Conservation (phyloP, 495 filamentous ascomycete genomes). For the Cercophora newfieldiana region DNA sequence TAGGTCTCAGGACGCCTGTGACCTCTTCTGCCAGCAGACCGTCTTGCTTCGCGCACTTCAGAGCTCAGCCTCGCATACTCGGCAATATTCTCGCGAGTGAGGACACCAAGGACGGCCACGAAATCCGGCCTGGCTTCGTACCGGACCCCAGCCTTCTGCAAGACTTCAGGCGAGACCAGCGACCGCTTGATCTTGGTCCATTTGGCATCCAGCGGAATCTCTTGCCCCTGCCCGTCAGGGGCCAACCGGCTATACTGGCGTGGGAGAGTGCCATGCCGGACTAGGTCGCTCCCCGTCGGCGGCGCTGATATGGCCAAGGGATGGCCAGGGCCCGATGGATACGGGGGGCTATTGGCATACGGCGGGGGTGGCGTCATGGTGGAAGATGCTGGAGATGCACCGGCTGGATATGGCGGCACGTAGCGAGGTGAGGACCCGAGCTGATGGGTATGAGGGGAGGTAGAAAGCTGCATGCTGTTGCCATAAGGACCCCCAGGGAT, state of each 20-base stretch:
- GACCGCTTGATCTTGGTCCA: slow-evolving; percentile 71
- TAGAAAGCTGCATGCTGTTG: slow-evolving; percentile 17
- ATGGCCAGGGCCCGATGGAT: slow-evolving; percentile 21
- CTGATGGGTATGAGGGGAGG: slow-evolving; percentile 13
- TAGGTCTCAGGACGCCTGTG: slow-evolving; percentile 21
- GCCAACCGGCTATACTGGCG: slow-evolving; percentile 35
- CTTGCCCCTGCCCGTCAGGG: slow-evolving; percentile 55
- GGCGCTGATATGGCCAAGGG: slow-evolving; percentile 18
- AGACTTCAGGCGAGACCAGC: slow-evolving; percentile 65
- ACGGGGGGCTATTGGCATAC: slow-evolving; percentile 29
- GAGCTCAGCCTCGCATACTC: slow-evolving; percentile 57
- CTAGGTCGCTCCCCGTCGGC: slow-evolving; percentile 12
- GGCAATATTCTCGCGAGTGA: slow-evolving; percentile 61
- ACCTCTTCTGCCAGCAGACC: slow-evolving; percentile 3
- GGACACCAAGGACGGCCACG: slow-evolving; percentile 65
- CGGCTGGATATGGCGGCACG: slow-evolving; percentile 31
- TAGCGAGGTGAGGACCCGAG: slow-evolving; percentile 32
- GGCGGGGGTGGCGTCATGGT: slow-evolving; percentile 25
- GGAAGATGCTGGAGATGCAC: slow-evolving; percentile 16
- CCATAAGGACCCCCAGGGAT: slow-evolving; percentile 22
- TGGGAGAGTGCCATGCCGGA: slow-evolving; percentile 5
- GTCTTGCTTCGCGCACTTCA: slow-evolving; percentile 51
- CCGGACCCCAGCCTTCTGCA: slow-evolving; percentile 62
- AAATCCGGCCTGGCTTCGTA: slow-evolving; percentile 69
- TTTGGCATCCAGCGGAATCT: slow-evolving; percentile 64